Conservation (phyloP, 2,329 filamentous ascomycete species). For the Fusarium ramigenum region DNA sequence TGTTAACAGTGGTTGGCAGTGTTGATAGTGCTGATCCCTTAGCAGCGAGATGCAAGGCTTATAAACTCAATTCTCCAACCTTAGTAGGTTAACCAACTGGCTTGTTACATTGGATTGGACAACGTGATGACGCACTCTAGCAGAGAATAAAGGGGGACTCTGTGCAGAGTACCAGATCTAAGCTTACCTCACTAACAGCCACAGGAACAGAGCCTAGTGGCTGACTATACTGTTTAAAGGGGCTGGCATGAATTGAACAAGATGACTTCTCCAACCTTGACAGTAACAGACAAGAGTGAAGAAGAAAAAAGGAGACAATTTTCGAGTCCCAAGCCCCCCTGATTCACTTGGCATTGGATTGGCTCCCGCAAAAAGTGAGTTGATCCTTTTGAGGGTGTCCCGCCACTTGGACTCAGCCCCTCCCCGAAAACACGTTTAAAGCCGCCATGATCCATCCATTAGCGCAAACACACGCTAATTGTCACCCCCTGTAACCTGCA, state of each 20-base stretch:
- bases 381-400: not conserved
- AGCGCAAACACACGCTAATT: not conserved
- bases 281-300: not conserved
- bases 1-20: not conserved
- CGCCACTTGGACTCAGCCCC: conserved; percentile 12
- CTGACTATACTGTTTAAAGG: not conserved
- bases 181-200: not conserved
- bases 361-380: not conserved
- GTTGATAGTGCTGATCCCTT: not conserved
- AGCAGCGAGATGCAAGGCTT: not conserved
- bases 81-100: not conserved
- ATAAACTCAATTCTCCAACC: not conserved
- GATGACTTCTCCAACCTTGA: not conserved
- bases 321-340: conserved; percentile 6
- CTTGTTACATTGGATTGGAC: not conserved
- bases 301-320: conserved; percentile 2
- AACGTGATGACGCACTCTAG: not conserved
- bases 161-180: not conserved
- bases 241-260: not conserved
- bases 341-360: conserved; percentile 23
- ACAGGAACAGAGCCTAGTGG: conserved; percentile 15
- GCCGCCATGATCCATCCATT: not conserved
- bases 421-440: conserved; percentile 20
- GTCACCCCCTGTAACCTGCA: conserved; percentile 1
- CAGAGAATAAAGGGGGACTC: not conserved